phyloP scores from a whole-genome alignment of 495 filamentous ascomycete genomes.

The Endocarpon pusillum region DNA sequence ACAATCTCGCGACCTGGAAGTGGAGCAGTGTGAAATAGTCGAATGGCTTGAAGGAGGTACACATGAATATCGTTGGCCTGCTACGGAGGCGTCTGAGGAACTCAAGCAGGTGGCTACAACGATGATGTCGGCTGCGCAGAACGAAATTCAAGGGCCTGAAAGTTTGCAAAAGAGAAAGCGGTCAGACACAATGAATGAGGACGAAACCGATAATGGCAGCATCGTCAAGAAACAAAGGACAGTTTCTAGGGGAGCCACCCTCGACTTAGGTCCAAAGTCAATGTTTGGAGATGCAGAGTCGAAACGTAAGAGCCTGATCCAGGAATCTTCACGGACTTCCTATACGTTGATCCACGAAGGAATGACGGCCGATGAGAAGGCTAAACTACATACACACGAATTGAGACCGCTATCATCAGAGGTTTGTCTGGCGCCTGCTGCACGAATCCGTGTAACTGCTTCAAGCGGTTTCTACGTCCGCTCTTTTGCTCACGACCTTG shows the following conservation, averaged over 20 bases:
- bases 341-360: background rate
- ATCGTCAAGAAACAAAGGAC: background rate
- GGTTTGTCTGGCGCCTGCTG: slow-evolving; percentile 40
- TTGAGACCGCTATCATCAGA: slow-evolving; percentile 16
- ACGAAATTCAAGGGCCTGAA: too few relatives aligned
- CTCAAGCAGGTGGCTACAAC: slow-evolving; percentile 38
- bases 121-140: background rate
- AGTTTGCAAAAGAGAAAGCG: too few relatives aligned
- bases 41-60: slow-evolving; percentile 79
- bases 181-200: background rate
- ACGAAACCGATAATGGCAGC: background rate
- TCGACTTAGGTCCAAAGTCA: too few relatives aligned
- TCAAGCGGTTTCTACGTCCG: slow-evolving; percentile 96
- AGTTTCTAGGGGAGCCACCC: background rate
- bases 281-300: too few relatives aligned
- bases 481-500: slow-evolving; percentile 81
- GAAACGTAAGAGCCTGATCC: background rate
- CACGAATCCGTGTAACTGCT: slow-evolving; percentile 75
- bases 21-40: slow-evolving; percentile 54
- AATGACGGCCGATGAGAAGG: slow-evolving; percentile 1
- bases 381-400: slow-evolving; percentile 4
- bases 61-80: slow-evolving; percentile 55
- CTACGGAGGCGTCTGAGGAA: slow-evolving; percentile 50
- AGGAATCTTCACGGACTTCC: background rate
- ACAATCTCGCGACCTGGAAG: slow-evolving; percentile 57